Base-by-base conservation (phyloP, 768 basidiomycete genomes). In the Macrolepiota albuminosa region DNA sequence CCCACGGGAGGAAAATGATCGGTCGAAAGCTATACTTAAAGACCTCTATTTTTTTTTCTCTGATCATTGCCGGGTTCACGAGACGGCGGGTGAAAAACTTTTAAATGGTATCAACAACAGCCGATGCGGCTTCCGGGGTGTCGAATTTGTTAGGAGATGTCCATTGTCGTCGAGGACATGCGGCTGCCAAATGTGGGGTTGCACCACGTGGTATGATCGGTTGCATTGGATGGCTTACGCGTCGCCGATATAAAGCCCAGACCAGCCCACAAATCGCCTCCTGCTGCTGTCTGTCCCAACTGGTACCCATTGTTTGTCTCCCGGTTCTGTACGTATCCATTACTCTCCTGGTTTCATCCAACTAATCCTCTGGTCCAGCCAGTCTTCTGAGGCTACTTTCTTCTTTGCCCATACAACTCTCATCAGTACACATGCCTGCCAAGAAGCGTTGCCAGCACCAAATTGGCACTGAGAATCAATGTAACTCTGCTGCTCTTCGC, bases 401-500 rank as follows among this genome's bases (percentile, higher is more conserved):
- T 48, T 40, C 14, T 46, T 21, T 21, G 11, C 47, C 37, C 58
- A 54, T 50, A 49, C 54, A 47, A 37, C 34, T 16, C 50, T 13
- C 56, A 49, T 51, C 33, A 59, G 29, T 59, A 63, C 59, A 63
- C 46, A 68, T 93, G 92, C 80, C 90, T 66, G 79, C 83, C 69
- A 93, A 92, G 89, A 92, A 91, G 73, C 89, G 91, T 69, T 94
- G 92, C 78, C 88, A 92, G 72, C 83, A 87, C 73, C 76, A 78
- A 65, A 67, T 73, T 48, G 74, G 75, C 61, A 77, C 77, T 61
- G 76, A 77, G 55, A 68, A 73, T 55, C 84, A 83, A 61, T 95
- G 93, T 79, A 89, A 81, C 67, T 86, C 85, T 61, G 90, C 91
- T 7, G 89, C 84, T 3, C 79, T 94, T 53, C 87, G 91, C 64